These are phyloP conservation scores for Naganishia vishniacii DNA, from an alignment of 768 basidiomycete genomes.

Conservation along the genomic window DNA sequence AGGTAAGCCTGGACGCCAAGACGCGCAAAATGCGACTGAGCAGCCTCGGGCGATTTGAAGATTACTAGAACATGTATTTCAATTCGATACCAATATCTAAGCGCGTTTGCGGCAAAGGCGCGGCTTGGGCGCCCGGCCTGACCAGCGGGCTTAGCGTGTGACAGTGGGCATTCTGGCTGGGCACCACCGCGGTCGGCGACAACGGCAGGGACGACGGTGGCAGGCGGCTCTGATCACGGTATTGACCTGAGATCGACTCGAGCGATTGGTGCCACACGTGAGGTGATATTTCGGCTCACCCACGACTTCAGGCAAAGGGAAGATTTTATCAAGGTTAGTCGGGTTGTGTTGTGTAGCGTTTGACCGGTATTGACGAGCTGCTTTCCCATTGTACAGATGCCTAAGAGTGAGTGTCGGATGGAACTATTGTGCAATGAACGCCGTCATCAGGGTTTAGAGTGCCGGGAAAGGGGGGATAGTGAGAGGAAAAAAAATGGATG, in stretches of 20 bases:
- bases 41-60: too few species aligned
- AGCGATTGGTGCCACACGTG: background rate
- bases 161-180: slow-evolving; percentile 9
- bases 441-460: slow-evolving; percentile 10
- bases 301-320: slow-evolving; percentile 20
- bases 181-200: slow-evolving; percentile 13
- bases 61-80: background rate
- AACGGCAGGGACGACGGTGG: background rate
- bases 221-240: slow-evolving; percentile 1
- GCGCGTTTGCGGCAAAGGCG: background rate
- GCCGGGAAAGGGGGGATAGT: background rate
- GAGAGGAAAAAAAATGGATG: too few species aligned
- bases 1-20: too few species aligned
- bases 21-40: too few species aligned
- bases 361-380: background rate
- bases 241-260: background rate
- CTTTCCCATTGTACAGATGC: slow-evolving; percentile 2
- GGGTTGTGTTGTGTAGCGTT: too few species aligned
- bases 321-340: slow-evolving; percentile 21
- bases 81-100: background rate
- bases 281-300: slow-evolving; percentile 2
- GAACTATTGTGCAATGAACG: too few species aligned
- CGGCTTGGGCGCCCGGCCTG: too few species aligned
- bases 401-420: slow-evolving; percentile 18
- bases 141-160: background rate